A percentile compares a stretch with the other conserved stretches of the same genome.
phyloP scores from a whole-genome alignment of 2,329 filamentous ascomycete species.

The Phaeosphaeria sp. region DNA sequence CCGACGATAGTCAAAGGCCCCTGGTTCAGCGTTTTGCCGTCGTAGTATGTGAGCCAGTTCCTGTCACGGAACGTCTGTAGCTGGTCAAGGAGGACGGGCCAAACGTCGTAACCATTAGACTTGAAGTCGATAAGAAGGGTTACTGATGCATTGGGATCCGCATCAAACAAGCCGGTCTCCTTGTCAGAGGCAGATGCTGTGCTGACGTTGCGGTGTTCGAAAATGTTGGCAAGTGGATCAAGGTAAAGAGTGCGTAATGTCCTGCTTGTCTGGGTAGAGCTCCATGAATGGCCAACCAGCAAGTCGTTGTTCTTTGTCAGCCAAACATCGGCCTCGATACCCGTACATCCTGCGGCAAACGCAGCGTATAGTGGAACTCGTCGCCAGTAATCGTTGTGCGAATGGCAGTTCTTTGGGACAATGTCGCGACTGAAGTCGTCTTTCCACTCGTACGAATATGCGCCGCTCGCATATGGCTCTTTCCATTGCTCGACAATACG shows the following conservation, averaged over 20 bases:
- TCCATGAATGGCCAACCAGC: conserved; percentile 37
- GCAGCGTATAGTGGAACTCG: conserved; percentile 49
- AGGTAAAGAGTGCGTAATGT: conserved; percentile 39
- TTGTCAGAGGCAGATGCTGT: conserved; percentile 23
- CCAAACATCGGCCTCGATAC: conserved; percentile 46
- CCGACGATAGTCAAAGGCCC: conserved; percentile 73
- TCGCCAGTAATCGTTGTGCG: conserved; percentile 55
- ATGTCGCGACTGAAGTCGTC: conserved; percentile 50
- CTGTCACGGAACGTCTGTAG: conserved; percentile 65
- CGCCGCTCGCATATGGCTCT: conserved; percentile 28
- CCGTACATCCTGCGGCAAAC: conserved; percentile 46
- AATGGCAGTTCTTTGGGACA: conserved; percentile 47
- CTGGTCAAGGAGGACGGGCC: conserved; percentile 61
- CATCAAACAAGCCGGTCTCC: conserved; percentile 59
- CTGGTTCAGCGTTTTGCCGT: conserved; percentile 57
- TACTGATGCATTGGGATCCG: conserved; percentile 52
- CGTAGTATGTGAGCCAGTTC: conserved; percentile 59
- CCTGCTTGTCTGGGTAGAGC: conserved; percentile 20
- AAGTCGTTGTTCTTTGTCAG: conserved; percentile 31
- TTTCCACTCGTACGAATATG: conserved; percentile 36
- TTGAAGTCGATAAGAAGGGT: conserved; percentile 76
- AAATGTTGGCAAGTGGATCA: conserved; percentile 52
- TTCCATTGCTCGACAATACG: conserved; percentile 33
- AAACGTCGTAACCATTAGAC: conserved; percentile 60
- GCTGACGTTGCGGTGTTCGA: conserved; percentile 36